Conservation (phyloP, 257 asterid genomes). For the Mentha longifolia region DNA sequence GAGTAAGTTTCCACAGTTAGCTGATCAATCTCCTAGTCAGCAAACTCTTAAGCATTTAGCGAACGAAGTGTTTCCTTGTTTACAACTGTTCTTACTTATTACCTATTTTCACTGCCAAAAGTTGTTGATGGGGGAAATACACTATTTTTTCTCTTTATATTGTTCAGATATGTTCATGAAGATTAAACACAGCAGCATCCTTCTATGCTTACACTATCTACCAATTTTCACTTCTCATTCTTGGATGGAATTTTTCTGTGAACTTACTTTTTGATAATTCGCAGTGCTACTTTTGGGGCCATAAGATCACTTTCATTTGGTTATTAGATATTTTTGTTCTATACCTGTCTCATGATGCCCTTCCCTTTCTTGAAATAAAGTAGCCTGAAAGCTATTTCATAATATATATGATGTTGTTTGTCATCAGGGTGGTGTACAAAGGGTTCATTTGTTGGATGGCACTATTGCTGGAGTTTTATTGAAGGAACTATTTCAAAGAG, state of each 20-base stretch:
- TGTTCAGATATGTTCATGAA: conserved; percentile 14
- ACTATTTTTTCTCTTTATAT: conserved; percentile 4
- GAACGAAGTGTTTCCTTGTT: not conserved
- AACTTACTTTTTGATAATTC: not conserved
- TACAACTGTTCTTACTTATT: not conserved
- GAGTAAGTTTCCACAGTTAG: conserved; percentile 50
- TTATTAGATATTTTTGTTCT: not conserved
- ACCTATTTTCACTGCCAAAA: conserved; percentile 17
- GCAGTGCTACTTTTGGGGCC: not conserved
- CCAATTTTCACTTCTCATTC: not conserved
- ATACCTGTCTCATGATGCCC: not conserved
- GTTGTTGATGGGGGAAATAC: conserved; percentile 22
- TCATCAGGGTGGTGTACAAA: conserved; percentile 88
- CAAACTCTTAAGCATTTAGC: conserved; percentile 7
- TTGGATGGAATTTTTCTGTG: not conserved
- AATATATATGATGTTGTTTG: conserved; percentile 17
- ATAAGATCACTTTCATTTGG: conserved; percentile 22
- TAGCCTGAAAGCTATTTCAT: conserved; percentile 18
- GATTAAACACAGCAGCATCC: not conserved
- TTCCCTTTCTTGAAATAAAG: conserved; percentile 14
- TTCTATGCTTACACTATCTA: conserved; percentile 4
- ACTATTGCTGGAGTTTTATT: conserved; percentile 86
- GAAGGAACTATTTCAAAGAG: conserved; percentile 91
- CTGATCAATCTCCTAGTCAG: conserved; percentile 13
- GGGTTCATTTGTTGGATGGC: conserved; percentile 97